phyloP scores from a whole-genome alignment of 2,329 filamentous ascomycete genomes.

The Cladophialophora chaetospira region DNA sequence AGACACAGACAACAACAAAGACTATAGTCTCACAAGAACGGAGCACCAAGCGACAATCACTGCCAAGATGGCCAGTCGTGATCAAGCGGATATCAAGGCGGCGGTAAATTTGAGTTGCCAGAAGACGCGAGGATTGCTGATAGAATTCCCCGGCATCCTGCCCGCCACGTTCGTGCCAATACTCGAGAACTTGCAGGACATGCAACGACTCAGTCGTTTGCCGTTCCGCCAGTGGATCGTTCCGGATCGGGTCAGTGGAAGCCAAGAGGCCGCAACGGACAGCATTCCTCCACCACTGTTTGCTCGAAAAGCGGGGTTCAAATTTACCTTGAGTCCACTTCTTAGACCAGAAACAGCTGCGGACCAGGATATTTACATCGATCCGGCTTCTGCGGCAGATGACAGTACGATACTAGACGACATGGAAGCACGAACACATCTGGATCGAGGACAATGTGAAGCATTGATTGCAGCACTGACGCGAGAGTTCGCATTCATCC shows the following conservation, averaged over 20 bases:
- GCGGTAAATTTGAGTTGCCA: constrained; percentile 1
- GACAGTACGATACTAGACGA: constrained; percentile 1
- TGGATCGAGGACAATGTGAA: constrained; percentile 12
- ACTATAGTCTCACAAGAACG: constrained; percentile 7
- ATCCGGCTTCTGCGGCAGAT: neutral
- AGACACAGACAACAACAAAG: constrained; percentile 9
- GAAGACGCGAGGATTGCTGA: constrained; percentile 4
- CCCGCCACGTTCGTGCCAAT: constrained; percentile 17
- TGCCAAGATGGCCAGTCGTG: constrained; percentile 11
- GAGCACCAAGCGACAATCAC: constrained; percentile 11
- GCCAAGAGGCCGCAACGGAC: constrained; percentile 23
- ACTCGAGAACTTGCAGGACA: constrained; percentile 19
- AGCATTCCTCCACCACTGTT: constrained; percentile 55
- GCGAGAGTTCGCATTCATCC: constrained; percentile 25
- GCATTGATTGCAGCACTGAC: constrained; percentile 13
- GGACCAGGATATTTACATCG: constrained; percentile 16
- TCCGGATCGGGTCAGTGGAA: constrained; percentile 4
- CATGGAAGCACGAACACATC: constrained; percentile 6
- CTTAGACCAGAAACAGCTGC: constrained; percentile 7
- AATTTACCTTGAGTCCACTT: constrained; percentile 46
- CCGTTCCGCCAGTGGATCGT: constrained; percentile 34
- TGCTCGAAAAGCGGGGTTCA: constrained; percentile 51
- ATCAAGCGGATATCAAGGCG: constrained; percentile 5
- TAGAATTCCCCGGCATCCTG: constrained; percentile 21
- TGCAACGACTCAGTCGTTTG: constrained; percentile 28